phyloP scores from a whole-genome alignment of 805 yeast species.

The Wickerhamiella parazyma region DNA sequence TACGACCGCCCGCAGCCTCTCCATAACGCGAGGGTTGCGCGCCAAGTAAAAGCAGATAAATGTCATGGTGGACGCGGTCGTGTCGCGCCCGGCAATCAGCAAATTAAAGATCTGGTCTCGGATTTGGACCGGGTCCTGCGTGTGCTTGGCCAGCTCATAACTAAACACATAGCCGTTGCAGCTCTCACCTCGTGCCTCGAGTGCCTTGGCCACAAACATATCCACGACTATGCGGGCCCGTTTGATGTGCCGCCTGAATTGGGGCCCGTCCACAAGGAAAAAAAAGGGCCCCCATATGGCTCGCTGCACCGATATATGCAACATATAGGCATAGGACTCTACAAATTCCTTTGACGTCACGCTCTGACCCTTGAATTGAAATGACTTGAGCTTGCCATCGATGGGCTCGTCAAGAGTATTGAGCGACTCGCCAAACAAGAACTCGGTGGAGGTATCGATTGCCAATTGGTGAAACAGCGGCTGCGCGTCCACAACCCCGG shows the following conservation, averaged over 20 bases:
- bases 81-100: conserved; percentile 36
- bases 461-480: conserved; percentile 18
- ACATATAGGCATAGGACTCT: conserved; percentile 17
- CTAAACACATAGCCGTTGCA: conserved; percentile 29
- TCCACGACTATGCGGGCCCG: conserved; percentile 25
- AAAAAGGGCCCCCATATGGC: conserved; percentile 16
- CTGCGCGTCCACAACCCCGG: conserved; percentile 21
- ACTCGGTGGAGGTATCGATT: conserved; percentile 23
- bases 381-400: conserved; percentile 2
- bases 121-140: conserved; percentile 30
- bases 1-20: conserved; percentile 24
- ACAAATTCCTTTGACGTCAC: conserved; percentile 19
- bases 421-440: conserved; percentile 22
- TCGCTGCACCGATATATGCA: conserved; percentile 16
- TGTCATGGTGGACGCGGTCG: conserved; percentile 34
- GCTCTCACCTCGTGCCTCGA: conserved; percentile 13
- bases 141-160: conserved; percentile 32
- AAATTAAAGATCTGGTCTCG: conserved; percentile 35
- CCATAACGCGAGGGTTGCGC: conserved; percentile 28
- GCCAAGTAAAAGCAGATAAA: conserved; percentile 30
- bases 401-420: conserved; percentile 14
- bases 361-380: conserved; percentile 6
- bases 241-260: conserved; percentile 27
- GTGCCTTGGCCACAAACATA: conserved; percentile 20
- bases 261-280: conserved; percentile 17